Base-by-base conservation (phyloP, 768 basidiomycete genomes). In the Polyporus arcularius region DNA sequence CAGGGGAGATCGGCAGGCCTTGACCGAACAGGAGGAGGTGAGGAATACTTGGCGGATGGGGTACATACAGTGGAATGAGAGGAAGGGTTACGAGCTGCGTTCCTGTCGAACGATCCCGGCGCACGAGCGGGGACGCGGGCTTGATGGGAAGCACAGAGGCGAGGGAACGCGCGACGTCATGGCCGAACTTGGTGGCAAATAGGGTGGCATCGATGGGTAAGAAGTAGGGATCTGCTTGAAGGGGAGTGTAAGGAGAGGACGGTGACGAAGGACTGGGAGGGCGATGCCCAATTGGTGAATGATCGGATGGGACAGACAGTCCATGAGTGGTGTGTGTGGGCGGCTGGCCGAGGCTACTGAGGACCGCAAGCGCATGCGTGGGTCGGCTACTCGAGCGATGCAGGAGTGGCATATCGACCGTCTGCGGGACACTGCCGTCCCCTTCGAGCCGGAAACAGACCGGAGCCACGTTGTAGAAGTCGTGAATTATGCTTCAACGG, bases 1-100 rank as follows among this genome's bases (percentile, higher is more conserved):
- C 46, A 26, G 21, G 53, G 31, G 45, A n/a, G 39, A 60, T 73
- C 68, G 85, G 84, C 48, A 86, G 74, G 18, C 79, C 76, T 41
- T 87, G 77, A 3, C 79, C 84, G 60, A 82, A 88, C 60, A 88
- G 80, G 31, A 88, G 73, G 16, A 88, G 75, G 1, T 88, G 73
- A 0, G 87, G 76, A 41, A 87, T 71, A 0, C 86, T 85, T 3
- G 75, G 70, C 9, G 77, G 75, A 62, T 88, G 85, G 1, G 86
- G 86, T 30, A 84, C 80, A 42, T 70, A 68, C 28, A 76, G 74
- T 4, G 74, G 70, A 30, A 87, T 71, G 15, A 87, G 79, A 0
- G 86, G 84, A 10, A 88, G 76, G 4, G 81, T 80, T 49, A 86
- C 74, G 26, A 75, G 67, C 55, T 71, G 75, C 18, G 58, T 63